These are phyloP conservation scores for Warburgia ugandensis DNA, from an alignment of 164 flowering plant species.

Conservation along the genomic window DNA sequence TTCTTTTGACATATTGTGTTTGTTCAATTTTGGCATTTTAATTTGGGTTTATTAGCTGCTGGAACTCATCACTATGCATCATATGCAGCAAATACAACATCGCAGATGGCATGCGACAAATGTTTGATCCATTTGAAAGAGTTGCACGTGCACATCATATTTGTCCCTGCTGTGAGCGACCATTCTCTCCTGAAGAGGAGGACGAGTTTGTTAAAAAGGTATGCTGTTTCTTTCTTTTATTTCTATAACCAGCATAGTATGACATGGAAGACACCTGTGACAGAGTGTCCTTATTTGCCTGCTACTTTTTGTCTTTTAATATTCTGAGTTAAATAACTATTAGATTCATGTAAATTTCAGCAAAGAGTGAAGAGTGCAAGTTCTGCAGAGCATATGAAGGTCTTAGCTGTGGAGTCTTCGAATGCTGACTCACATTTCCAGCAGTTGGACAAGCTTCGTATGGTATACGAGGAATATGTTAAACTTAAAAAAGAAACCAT, in stretches of 20 bases:
- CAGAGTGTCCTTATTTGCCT: neutral
- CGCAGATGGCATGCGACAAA: constrained; percentile 85
- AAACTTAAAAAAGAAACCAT: constrained; percentile 70
- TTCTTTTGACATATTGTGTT: neutral
- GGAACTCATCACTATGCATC: constrained; percentile 1
- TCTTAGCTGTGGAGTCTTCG: constrained; percentile 56
- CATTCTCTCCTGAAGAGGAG: constrained; percentile 88
- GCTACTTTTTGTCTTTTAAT: neutral
- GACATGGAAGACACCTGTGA: too few species aligned
- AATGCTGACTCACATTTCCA: constrained; percentile 70
- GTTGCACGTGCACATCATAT: constrained; percentile 90
- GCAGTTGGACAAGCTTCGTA: constrained; percentile 85
- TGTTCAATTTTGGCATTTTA: neutral
- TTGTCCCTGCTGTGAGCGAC: constrained; percentile 96
- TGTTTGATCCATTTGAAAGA: constrained; percentile 93
- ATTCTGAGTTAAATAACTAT: neutral
- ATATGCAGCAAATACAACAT: constrained; percentile 69
- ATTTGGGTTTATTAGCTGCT: neutral
- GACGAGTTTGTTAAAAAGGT: constrained; percentile 93
- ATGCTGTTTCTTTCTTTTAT: neutral
- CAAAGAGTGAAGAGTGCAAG: constrained; percentile 79
- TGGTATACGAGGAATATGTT: constrained; percentile 69
- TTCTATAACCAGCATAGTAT: neutral
- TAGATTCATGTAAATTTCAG: constrained; percentile 32
- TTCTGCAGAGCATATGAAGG: constrained; percentile 78